Base-by-base conservation (phyloP, 1,284 basidiomycete genomes). In the Pterulicium gracile region DNA sequence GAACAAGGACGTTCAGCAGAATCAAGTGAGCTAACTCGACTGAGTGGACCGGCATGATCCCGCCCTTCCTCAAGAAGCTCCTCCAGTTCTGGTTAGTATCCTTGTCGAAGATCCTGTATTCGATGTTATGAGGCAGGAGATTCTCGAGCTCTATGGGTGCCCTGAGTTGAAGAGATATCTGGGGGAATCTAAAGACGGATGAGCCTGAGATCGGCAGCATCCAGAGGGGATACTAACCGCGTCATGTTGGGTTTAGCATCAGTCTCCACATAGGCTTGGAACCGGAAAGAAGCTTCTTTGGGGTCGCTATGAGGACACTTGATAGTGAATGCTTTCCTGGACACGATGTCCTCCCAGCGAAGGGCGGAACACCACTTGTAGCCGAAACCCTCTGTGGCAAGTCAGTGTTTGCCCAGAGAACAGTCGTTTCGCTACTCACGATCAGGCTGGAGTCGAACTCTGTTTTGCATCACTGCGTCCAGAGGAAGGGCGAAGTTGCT, bases 101-200 rank as follows among this genome's bases (percentile, higher is more conserved):
- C 68, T 95, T 97, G 72, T 98, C 94, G 56, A 94, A 98, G 46
- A 98, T 87, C 18, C 92, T 79, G 67, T 97, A 99, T 58, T 94
- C 88, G 47, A 99, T 68, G 59, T 98, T 93, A 66, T 88, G 97
- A 1, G 97, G 97, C 40, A 99, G 68, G 19, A 98, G 67, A 58
- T 99, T 99, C 67, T 99, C 96, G 7, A 99, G 69, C 59, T 99
- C 96, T 27, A 98, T 76, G 0, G 96, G 96, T 5, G 96, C 92
- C n/a, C 93, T 83, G 46, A 99, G 75, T 47, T 81, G 82, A 35
- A 99, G 69, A 43, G 79, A 83, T 50, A 98, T 78, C 58, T 82
- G 84, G 0, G 95, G 95, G 43, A 34, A 18, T 44, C 23, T 42
- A 39, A 24, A 44, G 36, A 44, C 19, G 24, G 7, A 43, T 5